phyloP scores from a whole-genome alignment of 1,284 basidiomycete genomes.

The Apiotrichum laibachii region DNA sequence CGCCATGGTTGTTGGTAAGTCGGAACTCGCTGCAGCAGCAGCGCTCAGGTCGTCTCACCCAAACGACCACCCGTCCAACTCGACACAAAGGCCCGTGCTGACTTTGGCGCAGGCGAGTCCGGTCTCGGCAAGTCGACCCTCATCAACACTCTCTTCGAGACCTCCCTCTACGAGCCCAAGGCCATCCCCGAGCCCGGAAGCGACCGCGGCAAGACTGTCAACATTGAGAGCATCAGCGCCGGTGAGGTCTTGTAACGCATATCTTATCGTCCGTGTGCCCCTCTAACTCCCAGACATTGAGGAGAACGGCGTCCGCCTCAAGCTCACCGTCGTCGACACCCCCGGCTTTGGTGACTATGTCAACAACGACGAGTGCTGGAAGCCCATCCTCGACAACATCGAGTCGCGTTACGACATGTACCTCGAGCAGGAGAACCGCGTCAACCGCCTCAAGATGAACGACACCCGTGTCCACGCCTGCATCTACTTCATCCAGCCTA shows the following conservation, averaged over 20 bases:
- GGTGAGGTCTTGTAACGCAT: slow-evolving; percentile 58
- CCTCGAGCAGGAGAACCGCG: slow-evolving; percentile 94
- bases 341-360: slow-evolving; percentile 96
- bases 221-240: slow-evolving; percentile 93
- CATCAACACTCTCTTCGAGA: slow-evolving; percentile 96
- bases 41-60: background rate
- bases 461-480: slow-evolving; percentile 62
- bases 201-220: slow-evolving; percentile 85
- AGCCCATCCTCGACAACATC: slow-evolving; percentile 94
- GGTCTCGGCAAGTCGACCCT: slow-evolving; percentile 96
- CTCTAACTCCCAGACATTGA: slow-evolving; percentile 72
- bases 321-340: slow-evolving; percentile 95
- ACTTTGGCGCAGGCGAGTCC: slow-evolving; percentile 71
- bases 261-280: background rate
- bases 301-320: slow-evolving; percentile 90
- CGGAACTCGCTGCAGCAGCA: background rate
- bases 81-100: slow-evolving; percentile 20
- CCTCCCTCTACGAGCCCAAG: slow-evolving; percentile 84
- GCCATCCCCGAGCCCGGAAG: slow-evolving; percentile 75
- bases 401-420: slow-evolving; percentile 94
- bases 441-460: slow-evolving; percentile 62
- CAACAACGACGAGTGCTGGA: slow-evolving; percentile 98
- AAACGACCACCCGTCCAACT: slow-evolving; percentile 3
- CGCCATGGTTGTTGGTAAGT: slow-evolving; percentile 91
- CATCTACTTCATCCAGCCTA: slow-evolving; percentile 96